Conservation (phyloP, 2,329 filamentous ascomycete species). For the Fusarium mundagurra region DNA sequence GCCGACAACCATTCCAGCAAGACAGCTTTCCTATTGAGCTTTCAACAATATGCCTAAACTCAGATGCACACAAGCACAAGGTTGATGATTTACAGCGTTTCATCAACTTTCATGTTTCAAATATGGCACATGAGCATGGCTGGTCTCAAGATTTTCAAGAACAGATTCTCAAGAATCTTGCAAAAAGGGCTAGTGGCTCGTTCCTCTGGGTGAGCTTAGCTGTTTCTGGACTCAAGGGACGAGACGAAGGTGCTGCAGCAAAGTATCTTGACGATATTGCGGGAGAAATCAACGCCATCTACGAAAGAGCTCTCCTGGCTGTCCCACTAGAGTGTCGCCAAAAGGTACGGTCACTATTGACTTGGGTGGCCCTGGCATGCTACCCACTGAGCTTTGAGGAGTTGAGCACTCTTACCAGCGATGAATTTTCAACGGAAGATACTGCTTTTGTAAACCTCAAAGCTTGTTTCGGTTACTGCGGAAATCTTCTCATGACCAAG, state of each 20-base stretch:
- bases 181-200: neutral
- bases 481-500: neutral
- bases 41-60: neutral
- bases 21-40: neutral
- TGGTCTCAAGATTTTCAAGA: neutral
- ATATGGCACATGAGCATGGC: neutral
- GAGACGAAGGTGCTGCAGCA: neutral
- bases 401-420: neutral
- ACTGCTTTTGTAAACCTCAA: neutral
- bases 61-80: neutral
- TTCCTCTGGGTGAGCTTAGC: slow-evolving; percentile 1
- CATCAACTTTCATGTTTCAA: neutral
- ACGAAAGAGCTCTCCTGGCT: neutral
- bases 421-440: neutral
- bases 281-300: neutral
- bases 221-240: neutral
- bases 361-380: neutral
- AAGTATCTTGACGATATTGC: neutral
- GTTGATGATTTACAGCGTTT: neutral
- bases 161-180: neutral
- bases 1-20: neutral
- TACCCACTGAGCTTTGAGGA: neutral
- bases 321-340: neutral
- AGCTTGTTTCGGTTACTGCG: neutral
- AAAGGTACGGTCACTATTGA: neutral